A percentile compares a stretch with the other conserved stretches of the same genome.
phyloP scores from a whole-genome alignment of 108 stramenopile species.

The Cylindrotheca fusiformis region DNA sequence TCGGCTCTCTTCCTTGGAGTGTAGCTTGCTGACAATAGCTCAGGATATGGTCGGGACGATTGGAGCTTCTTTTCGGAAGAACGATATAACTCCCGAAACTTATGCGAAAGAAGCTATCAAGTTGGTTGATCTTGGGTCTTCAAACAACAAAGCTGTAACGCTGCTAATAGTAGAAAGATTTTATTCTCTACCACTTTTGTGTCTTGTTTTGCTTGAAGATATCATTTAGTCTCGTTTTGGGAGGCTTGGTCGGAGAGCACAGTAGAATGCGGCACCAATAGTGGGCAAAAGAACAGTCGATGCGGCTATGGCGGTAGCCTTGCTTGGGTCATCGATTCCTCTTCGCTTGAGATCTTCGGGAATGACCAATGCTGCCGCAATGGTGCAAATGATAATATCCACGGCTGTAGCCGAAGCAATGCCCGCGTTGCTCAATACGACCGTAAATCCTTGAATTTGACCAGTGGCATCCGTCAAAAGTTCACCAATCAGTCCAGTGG shows the following conservation, averaged over 20 bases:
- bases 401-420: slow-evolving; percentile 44
- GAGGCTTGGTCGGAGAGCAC: slow-evolving; percentile 39
- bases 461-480: slow-evolving; percentile 5
- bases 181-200: too few species aligned
- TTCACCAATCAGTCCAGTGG: slow-evolving; percentile 3
- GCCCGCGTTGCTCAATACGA: slow-evolving; percentile 28
- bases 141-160: too few species aligned
- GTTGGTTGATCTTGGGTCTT: too few species aligned
- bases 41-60: too few species aligned
- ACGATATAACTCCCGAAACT: too few species aligned
- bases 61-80: too few species aligned
- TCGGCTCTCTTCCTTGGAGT: slow-evolving; percentile 12
- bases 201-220: too few species aligned
- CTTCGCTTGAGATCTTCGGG: slow-evolving; percentile 47
- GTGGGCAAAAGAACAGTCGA: slow-evolving; percentile 45
- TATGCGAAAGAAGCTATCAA: too few species aligned
- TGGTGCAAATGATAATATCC: slow-evolving; percentile 44
- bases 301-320: slow-evolving; percentile 28
- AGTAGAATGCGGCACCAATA: slow-evolving; percentile 41
- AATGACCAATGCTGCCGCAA: slow-evolving; percentile 35
- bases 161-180: too few species aligned
- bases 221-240: not conserved
- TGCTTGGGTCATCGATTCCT: slow-evolving; percentile 16
- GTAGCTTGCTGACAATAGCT: too few species aligned
- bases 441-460: slow-evolving; percentile 27